phyloP scores from a whole-genome alignment of 1,284 basidiomycete genomes.

The Cutaneotrichosporon arboriforme region DNA sequence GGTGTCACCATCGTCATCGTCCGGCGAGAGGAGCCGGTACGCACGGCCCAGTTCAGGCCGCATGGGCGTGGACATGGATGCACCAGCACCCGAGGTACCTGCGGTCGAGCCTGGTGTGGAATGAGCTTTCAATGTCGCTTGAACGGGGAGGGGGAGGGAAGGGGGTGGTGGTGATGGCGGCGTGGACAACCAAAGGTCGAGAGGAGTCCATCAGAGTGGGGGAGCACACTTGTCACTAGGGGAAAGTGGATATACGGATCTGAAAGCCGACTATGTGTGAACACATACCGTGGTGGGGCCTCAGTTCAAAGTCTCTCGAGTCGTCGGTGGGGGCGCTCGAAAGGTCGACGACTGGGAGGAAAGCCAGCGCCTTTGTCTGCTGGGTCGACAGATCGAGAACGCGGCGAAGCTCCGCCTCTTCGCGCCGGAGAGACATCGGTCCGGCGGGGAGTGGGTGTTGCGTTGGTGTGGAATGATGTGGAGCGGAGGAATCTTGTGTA shows the following conservation, averaged over 20 bases:
- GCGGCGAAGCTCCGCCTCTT: conserved; percentile 38
- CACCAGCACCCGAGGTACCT: no score
- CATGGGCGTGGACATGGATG: background rate
- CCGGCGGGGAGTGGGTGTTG: background rate
- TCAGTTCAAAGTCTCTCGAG: conserved; percentile 35
- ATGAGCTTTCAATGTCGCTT: no score
- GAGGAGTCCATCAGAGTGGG: no score
- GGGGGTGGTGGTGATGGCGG: no score
- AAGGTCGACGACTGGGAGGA: conserved; percentile 20
- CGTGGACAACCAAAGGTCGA: no score
- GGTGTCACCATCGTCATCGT: background rate
- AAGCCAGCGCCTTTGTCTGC: conserved; percentile 17
- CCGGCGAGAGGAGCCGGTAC: background rate
- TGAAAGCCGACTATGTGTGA: background rate
- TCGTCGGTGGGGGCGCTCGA: conserved; percentile 26
- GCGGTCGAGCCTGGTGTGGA: no score
- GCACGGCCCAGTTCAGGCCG: background rate
- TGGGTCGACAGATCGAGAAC: conserved; percentile 38
- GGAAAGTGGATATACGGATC: background rate
- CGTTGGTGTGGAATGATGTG: background rate
- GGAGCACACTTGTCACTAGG: no score
- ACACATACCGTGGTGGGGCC: conserved; percentile 11
- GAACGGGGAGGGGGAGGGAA: no score
- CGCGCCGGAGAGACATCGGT: conserved; percentile 25
- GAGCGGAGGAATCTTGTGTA: no score